Evolutionary conservation across 1,284 basidiomycete species (phyloP), one percentile per base, ranked within the genome.

Genomic region (Cryptococcus neoformans): DNA sequence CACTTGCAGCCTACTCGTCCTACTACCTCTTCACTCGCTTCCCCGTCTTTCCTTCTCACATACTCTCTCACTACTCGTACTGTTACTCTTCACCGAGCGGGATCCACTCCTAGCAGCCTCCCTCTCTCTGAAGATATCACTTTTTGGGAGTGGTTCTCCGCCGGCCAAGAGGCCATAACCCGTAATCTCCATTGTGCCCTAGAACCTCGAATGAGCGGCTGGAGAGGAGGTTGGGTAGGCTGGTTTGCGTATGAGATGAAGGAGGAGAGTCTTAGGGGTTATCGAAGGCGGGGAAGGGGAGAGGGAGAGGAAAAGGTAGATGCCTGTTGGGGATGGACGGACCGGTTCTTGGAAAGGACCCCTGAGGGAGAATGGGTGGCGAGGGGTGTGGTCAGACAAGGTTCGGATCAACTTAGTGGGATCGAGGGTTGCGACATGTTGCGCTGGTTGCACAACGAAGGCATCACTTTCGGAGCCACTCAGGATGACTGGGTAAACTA

Each of bases 211-310:
- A 39, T 17, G 5, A 61, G 67, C 36, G 68, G 67, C n/a, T 77
- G 79, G 75, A 67, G 69, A 60, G 69, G 77, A 51, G 82, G 82
- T 1, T 83, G 81, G 73, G 75, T 79, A 1, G 82, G 82, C 0
- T 81, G 79, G 67, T 80, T 81, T 64, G 79, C 78, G 1, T 83
- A 83, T 62, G 82, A 83, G 65, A 81, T 83, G 80, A 81, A 81
- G 66, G 72, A 76, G 54, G 80, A 82, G 55, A 76, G 76, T 44
- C 60, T 83, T 51, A 64, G 64, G 6, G 74, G 77, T 16, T 76
- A 76, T 54, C 44, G 37, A 16, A 52, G 63, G 35, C 37, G 17
- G 28, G 14, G 53, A 1, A 50, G 28, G 10, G 41, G 41, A 1
- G 55, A 51, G 1, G 55, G 36, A 6, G 51, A 35, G 6, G 56